phyloP scores from a whole-genome alignment of 1,284 basidiomycete genomes.

The Mycosarcoma maydis region DNA sequence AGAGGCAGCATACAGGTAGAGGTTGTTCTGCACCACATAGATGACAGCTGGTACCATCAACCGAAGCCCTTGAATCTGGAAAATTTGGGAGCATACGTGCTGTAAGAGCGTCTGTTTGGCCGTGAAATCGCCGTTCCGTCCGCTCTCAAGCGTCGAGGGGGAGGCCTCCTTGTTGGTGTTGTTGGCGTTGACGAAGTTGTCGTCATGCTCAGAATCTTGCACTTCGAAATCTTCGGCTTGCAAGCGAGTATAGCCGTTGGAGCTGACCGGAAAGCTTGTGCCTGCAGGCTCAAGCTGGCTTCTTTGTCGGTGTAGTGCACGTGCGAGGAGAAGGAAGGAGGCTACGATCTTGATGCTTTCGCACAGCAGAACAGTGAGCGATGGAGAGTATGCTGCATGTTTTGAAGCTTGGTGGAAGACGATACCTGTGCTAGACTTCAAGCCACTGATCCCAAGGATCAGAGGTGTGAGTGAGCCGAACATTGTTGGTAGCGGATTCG shows the following conservation, averaged over 20 bases:
- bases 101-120: slow-evolving; percentile 10
- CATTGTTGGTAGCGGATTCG: too few species aligned
- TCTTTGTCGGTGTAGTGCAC: slow-evolving; percentile 7
- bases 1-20: slow-evolving; percentile 24
- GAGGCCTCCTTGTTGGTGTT: too few species aligned
- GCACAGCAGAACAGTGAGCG: slow-evolving; percentile 17
- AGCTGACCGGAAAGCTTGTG: too few species aligned
- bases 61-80: slow-evolving; percentile 10
- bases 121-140: too few species aligned
- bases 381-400: slow-evolving; percentile 29
- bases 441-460: slow-evolving; percentile 10
- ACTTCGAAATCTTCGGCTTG: too few species aligned
- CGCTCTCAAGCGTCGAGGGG: neutral
- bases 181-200: too few species aligned
- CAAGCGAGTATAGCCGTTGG: too few species aligned
- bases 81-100: slow-evolving; percentile 14
- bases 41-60: slow-evolving; percentile 26
- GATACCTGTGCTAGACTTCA: slow-evolving; percentile 18
- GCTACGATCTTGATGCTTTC: slow-evolving; percentile 26
- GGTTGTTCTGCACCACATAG: slow-evolving; percentile 41
- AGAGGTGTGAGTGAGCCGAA: slow-evolving; percentile 19
- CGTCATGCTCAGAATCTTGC: too few species aligned
- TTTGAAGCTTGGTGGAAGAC: slow-evolving; percentile 21
- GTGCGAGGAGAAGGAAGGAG: slow-evolving; percentile 10
- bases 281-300: neutral